Evolutionary conservation across 2,329 filamentous ascomycete species (phyloP).

Genomic region (Pezicula carpinea): DNA sequence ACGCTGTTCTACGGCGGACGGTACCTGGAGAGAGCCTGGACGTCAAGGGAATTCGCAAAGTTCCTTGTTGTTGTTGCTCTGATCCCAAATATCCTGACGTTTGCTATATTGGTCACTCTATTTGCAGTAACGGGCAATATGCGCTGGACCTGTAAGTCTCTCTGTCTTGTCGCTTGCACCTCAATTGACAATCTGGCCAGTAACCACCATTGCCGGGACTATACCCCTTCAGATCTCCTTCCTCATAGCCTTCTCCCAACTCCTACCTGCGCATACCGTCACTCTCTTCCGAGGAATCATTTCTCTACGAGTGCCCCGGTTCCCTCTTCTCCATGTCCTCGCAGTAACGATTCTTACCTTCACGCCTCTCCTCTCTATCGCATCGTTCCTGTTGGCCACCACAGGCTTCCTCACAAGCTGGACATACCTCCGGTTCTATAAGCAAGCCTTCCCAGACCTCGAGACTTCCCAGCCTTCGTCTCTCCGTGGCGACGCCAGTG

Average conservation of each 20-base stretch:
- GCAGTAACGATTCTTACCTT: constrained; percentile 65
- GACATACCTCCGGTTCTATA: constrained; percentile 96
- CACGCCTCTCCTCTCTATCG: constrained; percentile 56
- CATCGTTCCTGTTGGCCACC: constrained; percentile 73
- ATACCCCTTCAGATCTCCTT: constrained; percentile 88
- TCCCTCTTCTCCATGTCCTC: constrained; percentile 70
- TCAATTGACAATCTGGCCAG: constrained; percentile 39
- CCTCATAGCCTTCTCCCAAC: constrained; percentile 94
- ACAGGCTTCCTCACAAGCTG: constrained; percentile 84
- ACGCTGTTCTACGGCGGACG: constrained; percentile 89
- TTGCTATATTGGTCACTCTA: constrained; percentile 68
- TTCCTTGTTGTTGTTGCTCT: constrained; percentile 75
- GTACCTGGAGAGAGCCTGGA: constrained; percentile 95
- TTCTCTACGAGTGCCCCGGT: constrained; percentile 76
- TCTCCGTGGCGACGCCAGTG: constrained; percentile 85
- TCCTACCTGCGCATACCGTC: constrained; percentile 94
- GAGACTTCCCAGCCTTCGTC: constrained; percentile 55
- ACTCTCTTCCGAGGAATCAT: constrained; percentile 85
- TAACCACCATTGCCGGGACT: constrained; percentile 81
- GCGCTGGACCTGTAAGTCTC: constrained; percentile 59
- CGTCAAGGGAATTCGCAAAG: constrained; percentile 84
- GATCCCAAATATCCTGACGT: constrained; percentile 74
- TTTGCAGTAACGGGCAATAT: constrained; percentile 65
- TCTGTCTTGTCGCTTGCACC: constrained; percentile 26
- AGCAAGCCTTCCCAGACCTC: constrained; percentile 66